A percentile compares a stretch with the other conserved stretches of the same genome.
Evolutionary conservation across 768 basidiomycete species (phyloP).

Genomic region (Plicaturopsis crispa): DNA sequence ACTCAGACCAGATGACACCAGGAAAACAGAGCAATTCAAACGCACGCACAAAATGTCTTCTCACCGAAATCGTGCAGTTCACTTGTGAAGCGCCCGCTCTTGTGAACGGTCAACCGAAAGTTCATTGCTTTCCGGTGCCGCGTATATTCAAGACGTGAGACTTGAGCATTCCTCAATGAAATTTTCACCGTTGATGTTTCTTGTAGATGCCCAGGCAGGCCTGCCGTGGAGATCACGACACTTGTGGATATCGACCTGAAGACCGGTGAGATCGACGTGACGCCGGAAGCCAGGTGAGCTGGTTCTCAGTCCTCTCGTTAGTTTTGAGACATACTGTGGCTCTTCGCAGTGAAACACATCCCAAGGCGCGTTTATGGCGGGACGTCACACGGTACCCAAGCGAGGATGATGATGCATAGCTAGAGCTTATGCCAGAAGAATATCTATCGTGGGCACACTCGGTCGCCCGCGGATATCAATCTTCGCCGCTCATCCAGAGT

Average conservation of each 20-base stretch:
- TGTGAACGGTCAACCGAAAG: conserved; percentile 16
- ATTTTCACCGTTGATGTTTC: too few species aligned
- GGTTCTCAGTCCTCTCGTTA: conserved; percentile 4
- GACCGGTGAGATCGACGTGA: conserved; percentile 45
- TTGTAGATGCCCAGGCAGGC: conserved; percentile 57
- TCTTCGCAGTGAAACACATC: conserved; percentile 19
- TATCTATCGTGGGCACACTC: too few species aligned
- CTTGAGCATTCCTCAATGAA: conserved; percentile 6
- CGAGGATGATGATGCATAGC: conserved; percentile 10
- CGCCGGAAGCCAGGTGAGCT: conserved; percentile 32
- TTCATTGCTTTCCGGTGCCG: conserved; percentile 67
- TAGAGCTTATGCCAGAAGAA: too few species aligned
- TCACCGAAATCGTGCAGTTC: conserved; percentile 70
- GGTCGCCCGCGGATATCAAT: too few species aligned
- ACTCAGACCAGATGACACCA: too few species aligned
- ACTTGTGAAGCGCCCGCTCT: conserved; percentile 40
- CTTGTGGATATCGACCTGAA: conserved; percentile 37
- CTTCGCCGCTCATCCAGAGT: too few species aligned
- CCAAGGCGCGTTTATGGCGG: conserved; percentile 25
- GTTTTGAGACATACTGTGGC: conserved; percentile 6
- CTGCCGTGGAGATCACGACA: conserved; percentile 67
- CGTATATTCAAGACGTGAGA: conserved; percentile 69
- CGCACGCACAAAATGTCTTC: conserved; percentile 43
- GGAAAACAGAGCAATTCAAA: too few species aligned
- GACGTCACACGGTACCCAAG: conserved; percentile 17